Evolutionary conservation across 805 yeast species (phyloP).

Genomic region (Metschnikowia matae): DNA sequence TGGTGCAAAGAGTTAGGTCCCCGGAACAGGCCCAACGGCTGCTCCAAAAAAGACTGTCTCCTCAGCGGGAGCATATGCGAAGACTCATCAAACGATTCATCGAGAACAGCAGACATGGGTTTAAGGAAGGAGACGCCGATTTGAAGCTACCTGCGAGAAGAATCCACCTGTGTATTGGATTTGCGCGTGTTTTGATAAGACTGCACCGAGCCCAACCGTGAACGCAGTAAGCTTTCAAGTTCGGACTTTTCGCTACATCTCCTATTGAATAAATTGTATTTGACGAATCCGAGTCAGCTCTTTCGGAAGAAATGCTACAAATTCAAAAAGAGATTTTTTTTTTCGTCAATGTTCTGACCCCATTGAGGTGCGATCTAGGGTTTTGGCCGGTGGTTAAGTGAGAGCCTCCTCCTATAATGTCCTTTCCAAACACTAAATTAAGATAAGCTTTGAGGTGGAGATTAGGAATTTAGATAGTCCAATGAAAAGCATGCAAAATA

Average conservation of each 20-base stretch:
- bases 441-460: too few species aligned
- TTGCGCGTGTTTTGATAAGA: slow-evolving; percentile 4
- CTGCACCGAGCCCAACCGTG: background rate
- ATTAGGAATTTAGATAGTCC: too few species aligned
- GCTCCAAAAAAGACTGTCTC: slow-evolving; percentile 23
- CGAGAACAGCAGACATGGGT: slow-evolving; percentile 13
- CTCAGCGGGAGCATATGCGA: slow-evolving; percentile 11
- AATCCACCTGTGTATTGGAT: background rate
- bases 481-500: too few species aligned
- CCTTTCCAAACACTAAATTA: too few species aligned
- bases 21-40: slow-evolving; percentile 52
- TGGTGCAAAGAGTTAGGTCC: slow-evolving; percentile 69
- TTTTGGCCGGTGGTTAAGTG: too few species aligned
- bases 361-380: too few species aligned
- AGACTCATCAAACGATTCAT: slow-evolving; percentile 12
- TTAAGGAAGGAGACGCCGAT: too few species aligned
- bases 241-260: background rate
- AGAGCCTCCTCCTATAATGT: too few species aligned
- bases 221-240: background rate
- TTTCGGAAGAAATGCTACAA: too few species aligned
- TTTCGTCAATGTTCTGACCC: too few species aligned
- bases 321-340: too few species aligned
- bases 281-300: too few species aligned
- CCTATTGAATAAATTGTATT: background rate
- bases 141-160: background rate